phyloP scores from a whole-genome alignment of 352 stramenopile species.

The Phytophthora fragariaefolia region DNA sequence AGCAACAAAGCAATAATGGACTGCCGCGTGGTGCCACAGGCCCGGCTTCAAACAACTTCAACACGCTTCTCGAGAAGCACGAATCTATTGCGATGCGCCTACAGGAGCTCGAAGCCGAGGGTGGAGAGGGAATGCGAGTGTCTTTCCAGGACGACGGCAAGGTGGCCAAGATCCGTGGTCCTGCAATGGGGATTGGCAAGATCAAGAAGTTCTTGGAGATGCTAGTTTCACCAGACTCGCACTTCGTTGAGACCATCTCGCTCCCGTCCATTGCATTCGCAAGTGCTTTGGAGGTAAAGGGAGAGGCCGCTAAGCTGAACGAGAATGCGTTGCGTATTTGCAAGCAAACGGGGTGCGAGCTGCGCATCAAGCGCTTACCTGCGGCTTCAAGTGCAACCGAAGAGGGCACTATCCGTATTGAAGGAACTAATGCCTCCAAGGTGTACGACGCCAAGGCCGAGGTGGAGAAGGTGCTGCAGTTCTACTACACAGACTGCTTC shows the following conservation, averaged over 20 bases:
- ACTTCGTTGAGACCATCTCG: slow-evolving; percentile 72
- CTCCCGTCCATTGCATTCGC: slow-evolving; percentile 59
- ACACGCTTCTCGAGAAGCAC: slow-evolving; percentile 63
- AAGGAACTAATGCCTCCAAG: slow-evolving; percentile 64
- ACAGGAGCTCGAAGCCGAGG: slow-evolving; percentile 77
- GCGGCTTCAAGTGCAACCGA: slow-evolving; percentile 28
- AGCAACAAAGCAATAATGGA: slow-evolving; percentile 15
- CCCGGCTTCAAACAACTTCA: slow-evolving; percentile 49
- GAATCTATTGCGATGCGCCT: slow-evolving; percentile 62
- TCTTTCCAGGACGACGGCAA: slow-evolving; percentile 73
- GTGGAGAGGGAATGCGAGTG: slow-evolving; percentile 69
- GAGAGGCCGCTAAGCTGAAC: slow-evolving; percentile 52
- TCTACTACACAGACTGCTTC: slow-evolving; percentile 76
- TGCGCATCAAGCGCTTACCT: slow-evolving; percentile 59
- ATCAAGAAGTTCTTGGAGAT: slow-evolving; percentile 83
- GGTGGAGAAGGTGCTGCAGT: slow-evolving; percentile 81
- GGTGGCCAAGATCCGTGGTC: slow-evolving; percentile 72
- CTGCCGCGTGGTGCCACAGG: slow-evolving; percentile 25
- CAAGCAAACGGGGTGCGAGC: slow-evolving; percentile 80
- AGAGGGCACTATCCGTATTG: slow-evolving; percentile 63
- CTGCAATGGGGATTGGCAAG: slow-evolving; percentile 67
- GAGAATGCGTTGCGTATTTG: slow-evolving; percentile 79
- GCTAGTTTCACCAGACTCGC: slow-evolving; percentile 59
- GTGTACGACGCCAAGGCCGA: slow-evolving; percentile 77
- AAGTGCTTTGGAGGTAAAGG: slow-evolving; percentile 59